Conservation (phyloP, 257 asterid species). For the Linderniella brevidens region DNA sequence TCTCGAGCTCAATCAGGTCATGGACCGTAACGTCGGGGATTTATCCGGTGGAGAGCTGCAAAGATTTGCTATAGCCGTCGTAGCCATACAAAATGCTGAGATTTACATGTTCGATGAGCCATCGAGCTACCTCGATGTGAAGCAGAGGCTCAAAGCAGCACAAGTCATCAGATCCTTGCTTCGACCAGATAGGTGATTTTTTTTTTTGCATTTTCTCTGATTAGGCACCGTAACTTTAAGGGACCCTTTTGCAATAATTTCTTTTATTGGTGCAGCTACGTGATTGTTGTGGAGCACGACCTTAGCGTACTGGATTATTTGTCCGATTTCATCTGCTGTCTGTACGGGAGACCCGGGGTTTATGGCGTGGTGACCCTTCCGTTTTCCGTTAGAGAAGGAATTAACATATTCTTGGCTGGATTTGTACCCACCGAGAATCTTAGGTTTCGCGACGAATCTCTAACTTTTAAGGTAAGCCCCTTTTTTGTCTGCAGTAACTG, state of each 20-base stretch:
- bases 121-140: slow-evolving; percentile 97
- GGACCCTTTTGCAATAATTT: not conserved
- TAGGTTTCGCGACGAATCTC: slow-evolving; percentile 54
- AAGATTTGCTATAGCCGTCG: slow-evolving; percentile 96
- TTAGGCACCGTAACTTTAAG: slow-evolving; percentile 4
- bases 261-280: slow-evolving; percentile 24
- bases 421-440: slow-evolving; percentile 68
- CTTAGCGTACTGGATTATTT: slow-evolving; percentile 58
- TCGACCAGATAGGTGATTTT: slow-evolving; percentile 64
- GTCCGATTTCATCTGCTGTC: slow-evolving; percentile 68
- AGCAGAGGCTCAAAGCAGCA: slow-evolving; percentile 98
- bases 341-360: slow-evolving; percentile 61
- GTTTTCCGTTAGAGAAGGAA: slow-evolving; percentile 68
- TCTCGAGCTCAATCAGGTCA: slow-evolving; percentile 82
- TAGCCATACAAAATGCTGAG: slow-evolving; percentile 87
- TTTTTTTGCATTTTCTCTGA: slow-evolving; percentile 3
- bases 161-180: slow-evolving; percentile 91
- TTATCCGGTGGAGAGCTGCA: slow-evolving; percentile 99
- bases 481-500: not conserved
- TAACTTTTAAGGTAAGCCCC: slow-evolving; percentile 35
- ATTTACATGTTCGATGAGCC: slow-evolving; percentile 99
- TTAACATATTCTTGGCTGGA: slow-evolving; percentile 56
- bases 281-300: slow-evolving; percentile 64
- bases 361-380: slow-evolving; percentile 70
- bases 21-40: slow-evolving; percentile 97